These are phyloP conservation scores for Symbiodinium pilosum DNA, from an alignment of 73 alveolate genomes.

Conservation along the genomic window DNA sequence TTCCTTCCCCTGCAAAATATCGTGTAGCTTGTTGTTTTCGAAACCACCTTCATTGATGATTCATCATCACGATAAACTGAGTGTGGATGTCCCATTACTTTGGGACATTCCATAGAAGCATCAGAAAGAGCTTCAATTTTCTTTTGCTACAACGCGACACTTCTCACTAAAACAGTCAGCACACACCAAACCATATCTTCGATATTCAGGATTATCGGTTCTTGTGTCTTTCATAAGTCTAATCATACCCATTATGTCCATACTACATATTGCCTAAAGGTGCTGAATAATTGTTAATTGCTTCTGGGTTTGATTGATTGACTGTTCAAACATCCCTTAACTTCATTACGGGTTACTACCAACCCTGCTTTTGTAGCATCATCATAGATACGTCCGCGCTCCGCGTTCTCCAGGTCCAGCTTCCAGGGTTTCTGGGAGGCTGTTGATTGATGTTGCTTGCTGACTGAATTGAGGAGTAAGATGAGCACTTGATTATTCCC, in stretches of 20 bases:
- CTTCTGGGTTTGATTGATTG: not conserved
- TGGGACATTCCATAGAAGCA: not conserved
- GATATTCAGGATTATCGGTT: not conserved
- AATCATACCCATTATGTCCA: slow-evolving; percentile 10
- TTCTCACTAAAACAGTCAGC: not conserved
- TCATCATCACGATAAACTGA: not conserved
- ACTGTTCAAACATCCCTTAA: not conserved
- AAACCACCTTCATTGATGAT: not conserved
- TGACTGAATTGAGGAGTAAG: no score
- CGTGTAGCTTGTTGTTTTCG: not conserved
- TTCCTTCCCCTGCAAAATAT: not conserved
- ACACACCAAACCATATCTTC: slow-evolving; percentile 1
- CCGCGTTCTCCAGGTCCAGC: no score
- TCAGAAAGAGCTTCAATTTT: not conserved
- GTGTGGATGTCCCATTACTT: not conserved
- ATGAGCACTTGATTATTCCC: no score
- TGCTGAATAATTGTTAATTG: not conserved
- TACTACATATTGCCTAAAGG: not conserved
- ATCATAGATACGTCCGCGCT: not conserved
- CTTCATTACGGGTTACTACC: not conserved
- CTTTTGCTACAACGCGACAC: not conserved
- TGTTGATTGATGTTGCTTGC: no score
- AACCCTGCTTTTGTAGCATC: not conserved
- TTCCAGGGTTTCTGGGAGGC: no score
- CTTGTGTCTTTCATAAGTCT: not conserved